These are phyloP conservation scores for Penicillium sp. DNA, from an alignment of 2,329 filamentous ascomycete species.

Conservation along the genomic window DNA sequence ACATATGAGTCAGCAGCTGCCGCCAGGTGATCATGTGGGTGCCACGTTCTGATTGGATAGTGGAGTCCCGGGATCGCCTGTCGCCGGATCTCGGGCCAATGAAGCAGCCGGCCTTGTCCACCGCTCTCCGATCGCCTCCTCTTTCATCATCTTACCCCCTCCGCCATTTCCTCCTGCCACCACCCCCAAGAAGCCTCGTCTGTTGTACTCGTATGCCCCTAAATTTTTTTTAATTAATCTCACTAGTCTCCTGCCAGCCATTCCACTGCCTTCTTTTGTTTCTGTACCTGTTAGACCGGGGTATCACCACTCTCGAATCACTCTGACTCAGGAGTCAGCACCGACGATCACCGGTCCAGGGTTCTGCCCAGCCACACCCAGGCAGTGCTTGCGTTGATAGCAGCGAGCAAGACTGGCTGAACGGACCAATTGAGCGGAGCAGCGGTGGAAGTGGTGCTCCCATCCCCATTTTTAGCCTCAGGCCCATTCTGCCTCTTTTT, in stretches of 20 bases:
- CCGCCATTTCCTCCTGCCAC: background rate
- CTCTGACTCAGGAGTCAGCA: too few relatives aligned
- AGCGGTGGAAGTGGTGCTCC: background rate
- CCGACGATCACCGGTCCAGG: background rate
- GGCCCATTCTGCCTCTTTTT: slow-evolving; percentile 11
- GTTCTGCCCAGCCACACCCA: background rate
- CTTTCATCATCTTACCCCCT: slow-evolving; percentile 4
- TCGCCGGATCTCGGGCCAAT: slow-evolving; percentile 14
- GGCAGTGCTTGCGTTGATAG: background rate
- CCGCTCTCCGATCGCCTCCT: slow-evolving; percentile 11
- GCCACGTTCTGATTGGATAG: slow-evolving; percentile 10
- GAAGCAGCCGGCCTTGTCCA: slow-evolving; percentile 1
- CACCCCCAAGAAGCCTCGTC: too few relatives aligned
- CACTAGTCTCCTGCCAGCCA: too few relatives aligned
- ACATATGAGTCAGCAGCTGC: background rate
- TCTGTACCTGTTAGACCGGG: too few relatives aligned
- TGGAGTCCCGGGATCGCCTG: slow-evolving; percentile 7
- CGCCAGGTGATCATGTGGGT: background rate
- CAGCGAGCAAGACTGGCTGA: background rate
- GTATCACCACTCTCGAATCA: too few relatives aligned
- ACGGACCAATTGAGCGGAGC: background rate
- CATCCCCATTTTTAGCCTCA: slow-evolving; percentile 9
- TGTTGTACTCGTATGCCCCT: too few relatives aligned
- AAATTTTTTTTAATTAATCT: too few relatives aligned
- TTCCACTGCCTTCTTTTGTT: too few relatives aligned